Percentiles rank a stretch among this genome's conserved stretches.
Evolutionary conservation across 2,329 filamentous ascomycete genomes (phyloP).

Genomic region (Colletotrichum chrysophilum): DNA sequence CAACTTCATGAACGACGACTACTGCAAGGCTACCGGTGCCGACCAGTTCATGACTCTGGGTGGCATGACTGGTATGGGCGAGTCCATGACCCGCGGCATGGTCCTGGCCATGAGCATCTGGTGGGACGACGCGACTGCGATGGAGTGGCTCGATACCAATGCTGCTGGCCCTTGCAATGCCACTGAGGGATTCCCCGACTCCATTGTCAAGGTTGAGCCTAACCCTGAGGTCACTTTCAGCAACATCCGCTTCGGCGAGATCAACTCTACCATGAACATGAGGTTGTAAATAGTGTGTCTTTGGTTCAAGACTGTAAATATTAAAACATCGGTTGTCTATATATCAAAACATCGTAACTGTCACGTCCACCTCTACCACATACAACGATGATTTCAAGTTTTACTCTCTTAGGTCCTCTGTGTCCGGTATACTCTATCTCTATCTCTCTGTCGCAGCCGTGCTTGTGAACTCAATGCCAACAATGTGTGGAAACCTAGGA

Average conservation of each 20-base stretch:
- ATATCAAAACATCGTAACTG: no score
- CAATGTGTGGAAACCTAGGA: no score
- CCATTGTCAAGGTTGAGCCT: constrained; percentile 48
- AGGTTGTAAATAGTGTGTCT: background rate
- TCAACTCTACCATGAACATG: constrained; percentile 40
- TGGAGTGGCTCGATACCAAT: constrained; percentile 61
- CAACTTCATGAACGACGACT: constrained; percentile 30
- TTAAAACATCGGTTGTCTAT: no score
- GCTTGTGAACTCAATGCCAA: no score
- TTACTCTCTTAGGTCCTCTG: no score
- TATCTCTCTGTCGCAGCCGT: no score
- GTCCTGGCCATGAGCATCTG: constrained; percentile 60
- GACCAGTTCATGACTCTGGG: constrained; percentile 36
- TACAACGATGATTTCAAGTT: no score
- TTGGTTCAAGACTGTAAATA: background rate
- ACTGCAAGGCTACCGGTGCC: constrained; percentile 28
- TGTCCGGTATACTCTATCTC: no score
- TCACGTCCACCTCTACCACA: no score
- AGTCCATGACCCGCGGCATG: constrained; percentile 53
- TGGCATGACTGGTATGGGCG: constrained; percentile 45
- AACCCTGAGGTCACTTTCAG: constrained; percentile 57
- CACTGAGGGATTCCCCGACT: constrained; percentile 56
- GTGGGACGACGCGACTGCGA: constrained; percentile 57
- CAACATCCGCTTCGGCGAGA: constrained; percentile 62
- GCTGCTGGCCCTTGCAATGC: constrained; percentile 58